Conservation (phyloP, 495 filamentous ascomycete genomes). For the Aspergillus baeticus region DNA sequence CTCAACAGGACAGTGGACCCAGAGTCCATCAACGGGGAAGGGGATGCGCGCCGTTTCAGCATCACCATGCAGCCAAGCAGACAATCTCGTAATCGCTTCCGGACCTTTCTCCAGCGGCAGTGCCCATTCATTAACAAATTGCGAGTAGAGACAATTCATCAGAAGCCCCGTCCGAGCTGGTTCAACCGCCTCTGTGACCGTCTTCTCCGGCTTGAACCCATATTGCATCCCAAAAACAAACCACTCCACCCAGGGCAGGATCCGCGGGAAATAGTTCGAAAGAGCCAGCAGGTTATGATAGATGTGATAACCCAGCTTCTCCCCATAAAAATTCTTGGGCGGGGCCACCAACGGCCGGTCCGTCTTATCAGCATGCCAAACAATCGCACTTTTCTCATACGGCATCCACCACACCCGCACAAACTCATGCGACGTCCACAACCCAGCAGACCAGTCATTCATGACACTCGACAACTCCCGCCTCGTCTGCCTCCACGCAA, state of each 20-base stretch:
- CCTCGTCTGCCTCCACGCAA: slow-evolving; percentile 83
- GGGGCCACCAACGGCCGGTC: slow-evolving; percentile 49
- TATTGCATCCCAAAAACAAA: slow-evolving; percentile 96
- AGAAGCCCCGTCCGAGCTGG: slow-evolving; percentile 74
- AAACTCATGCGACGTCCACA: slow-evolving; percentile 87
- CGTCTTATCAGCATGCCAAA: slow-evolving; percentile 82
- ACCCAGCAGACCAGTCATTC: slow-evolving; percentile 63
- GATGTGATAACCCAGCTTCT: slow-evolving; percentile 74
- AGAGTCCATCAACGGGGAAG: slow-evolving; percentile 73
- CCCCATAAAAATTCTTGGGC: slow-evolving; percentile 72
- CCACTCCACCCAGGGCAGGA: slow-evolving; percentile 86
- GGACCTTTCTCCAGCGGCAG: slow-evolving; percentile 86
- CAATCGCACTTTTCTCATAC: slow-evolving; percentile 78
- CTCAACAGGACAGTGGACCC: slow-evolving; percentile 90
- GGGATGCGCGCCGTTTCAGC: slow-evolving; percentile 63
- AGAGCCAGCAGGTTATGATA: slow-evolving; percentile 87
- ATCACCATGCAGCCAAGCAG: slow-evolving; percentile 78
- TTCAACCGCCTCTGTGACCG: slow-evolving; percentile 70
- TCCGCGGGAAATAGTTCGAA: slow-evolving; percentile 71
- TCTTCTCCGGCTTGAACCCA: slow-evolving; percentile 69
- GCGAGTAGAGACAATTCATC: slow-evolving; percentile 95
- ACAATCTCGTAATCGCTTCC: slow-evolving; percentile 79
- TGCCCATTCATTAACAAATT: slow-evolving; percentile 98
- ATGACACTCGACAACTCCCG: slow-evolving; percentile 66
- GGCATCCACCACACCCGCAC: slow-evolving; percentile 97